Evolutionary conservation across 2,329 filamentous ascomycete genomes (phyloP), one percentile per base, ranked within the genome.

Genomic region (Xylariomycetidae sp.): DNA sequence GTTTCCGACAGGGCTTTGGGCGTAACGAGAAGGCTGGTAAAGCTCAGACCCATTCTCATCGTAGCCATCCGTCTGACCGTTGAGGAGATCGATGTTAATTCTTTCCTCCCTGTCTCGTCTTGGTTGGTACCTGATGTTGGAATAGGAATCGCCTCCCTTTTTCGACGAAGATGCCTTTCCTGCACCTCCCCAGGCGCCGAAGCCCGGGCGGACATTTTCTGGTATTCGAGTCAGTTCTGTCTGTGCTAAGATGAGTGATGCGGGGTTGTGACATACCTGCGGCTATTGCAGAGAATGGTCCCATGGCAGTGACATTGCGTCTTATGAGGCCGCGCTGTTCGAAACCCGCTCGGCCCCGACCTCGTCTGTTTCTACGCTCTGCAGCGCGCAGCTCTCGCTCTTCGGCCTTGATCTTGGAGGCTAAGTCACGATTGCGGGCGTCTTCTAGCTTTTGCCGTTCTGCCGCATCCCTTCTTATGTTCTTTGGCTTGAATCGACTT

Each of bases 31-130:
- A 28, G 62, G 56, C 51, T 64, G 65, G 29, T 58, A 58, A 36
- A 69, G 61, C 34, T 66, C 59, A n/a, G 67, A 61, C 41, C 62
- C 64, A 31, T 69, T 54, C 19, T 71, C 65, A n/a, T 65, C 66
- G 15, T 66, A 53, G 16, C 51, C 51, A 44, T 48, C 45, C 11
- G 34, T 62, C 48, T 33, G 62, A 44, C 56, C 66, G 45, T 70
- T 71, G 30, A 79, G 69, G 36, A 67, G 64, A 46, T 79, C 74
- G 44, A 72, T 70, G 45, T 78, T 76, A 50, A 78, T 70, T 53
- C 74, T 59, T 20, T 63, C 46, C 40, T 76, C 69, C 38, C 58
- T 54, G 28, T 65, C 58, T 23, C 57, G 56, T 38, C 69, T 66
- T 25, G 58, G 63, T 18, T 45, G 48, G 36, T 65, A 64, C 38